Percentiles rank a stretch among this genome's conserved stretches.
phyloP scores from a whole-genome alignment of 2,329 filamentous ascomycete species.

The Mollisia scopiformis region DNA sequence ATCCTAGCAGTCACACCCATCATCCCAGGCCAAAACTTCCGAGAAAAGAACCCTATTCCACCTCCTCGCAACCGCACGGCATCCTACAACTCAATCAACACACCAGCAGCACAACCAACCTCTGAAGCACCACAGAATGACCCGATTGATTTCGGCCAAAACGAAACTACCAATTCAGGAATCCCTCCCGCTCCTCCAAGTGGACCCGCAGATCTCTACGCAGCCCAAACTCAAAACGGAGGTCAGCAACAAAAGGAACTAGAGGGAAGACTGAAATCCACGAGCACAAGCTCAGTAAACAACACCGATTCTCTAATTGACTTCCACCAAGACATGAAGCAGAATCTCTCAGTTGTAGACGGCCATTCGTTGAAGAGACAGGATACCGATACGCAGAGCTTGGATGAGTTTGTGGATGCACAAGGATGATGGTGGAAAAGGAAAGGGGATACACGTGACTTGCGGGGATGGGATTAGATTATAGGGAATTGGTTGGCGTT shows the following conservation, averaged over 20 bases:
- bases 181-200: slow-evolving; percentile 8
- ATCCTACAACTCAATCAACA: slow-evolving; percentile 12
- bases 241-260: slow-evolving; percentile 34
- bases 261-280: slow-evolving; percentile 30
- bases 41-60: slow-evolving; percentile 58
- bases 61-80: slow-evolving; percentile 39
- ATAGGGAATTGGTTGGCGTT: slow-evolving; percentile 7
- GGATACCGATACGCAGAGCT: slow-evolving; percentile 34
- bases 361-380: slow-evolving; percentile 25
- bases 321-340: slow-evolving; percentile 58
- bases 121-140: slow-evolving; percentile 37
- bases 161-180: slow-evolving; percentile 2
- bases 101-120: slow-evolving; percentile 5
- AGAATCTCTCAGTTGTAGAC: slow-evolving; percentile 39
- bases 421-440: slow-evolving; percentile 18
- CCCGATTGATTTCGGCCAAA: slow-evolving; percentile 61
- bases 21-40: slow-evolving; percentile 69
- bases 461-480: slow-evolving; percentile 4
- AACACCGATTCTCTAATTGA: slow-evolving; percentile 44
- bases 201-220: slow-evolving; percentile 27
- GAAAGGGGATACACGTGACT: background rate
- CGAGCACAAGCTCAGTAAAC: slow-evolving; percentile 20
- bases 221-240: slow-evolving; percentile 30
- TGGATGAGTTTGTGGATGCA: slow-evolving; percentile 40
- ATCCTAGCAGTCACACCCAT: slow-evolving; percentile 87